Base-by-base conservation (phyloP, 1,284 basidiomycete species). In the Apiotrichum laibachii region DNA sequence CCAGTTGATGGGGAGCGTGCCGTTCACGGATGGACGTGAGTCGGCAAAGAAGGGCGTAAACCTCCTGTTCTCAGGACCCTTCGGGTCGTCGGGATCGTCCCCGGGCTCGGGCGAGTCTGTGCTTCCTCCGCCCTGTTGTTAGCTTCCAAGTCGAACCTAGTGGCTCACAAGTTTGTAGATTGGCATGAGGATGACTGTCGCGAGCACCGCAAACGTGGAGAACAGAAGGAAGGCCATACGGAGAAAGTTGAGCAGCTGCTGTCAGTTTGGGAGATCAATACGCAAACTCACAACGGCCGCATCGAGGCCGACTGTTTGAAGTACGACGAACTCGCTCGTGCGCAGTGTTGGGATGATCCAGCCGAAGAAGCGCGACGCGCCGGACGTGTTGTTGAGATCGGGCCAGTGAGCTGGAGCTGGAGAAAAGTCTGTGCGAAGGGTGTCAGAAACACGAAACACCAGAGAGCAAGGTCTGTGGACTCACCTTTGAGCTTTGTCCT, bases 241-340 rank as follows among this genome's bases (percentile, higher is more conserved):
- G 83, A 93, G 89, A 80, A 99, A 99, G 67, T 87, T 90, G 40
- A 99, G 84, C 5, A 98, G 83, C 91, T 94, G 55, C 55, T 45
- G 58, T 37, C 0, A 26, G 9, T 18, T 19, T 4, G 39, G 10
- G n/a, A 19, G 13, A 3, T 9, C n/a, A 65, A 70, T 53, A 31
- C 3, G 26, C 7, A 39, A 75, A 77, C 82, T 63, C 66, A 87
- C 91, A 67, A 98, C 92, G 7, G 92, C 92, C 43, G 93, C 95
- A 77, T 99, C 95, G 50, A 99, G 80, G 0, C 95, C 95, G 13
- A 98, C 94, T 44, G 95, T 94, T 73, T 98, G 94, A 0, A 98
- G 82, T n/a, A 98, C 87, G 4, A 90, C 89, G 68, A 90, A 92
- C 72, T 98, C 95, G 46, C 90, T 92, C 0, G 89, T 92, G 57